Percentiles rank a stretch among this genome's conserved stretches.
These are phyloP conservation scores for Salix exigua DNA, from an alignment of 345 rosid species.

Conservation along the genomic window DNA sequence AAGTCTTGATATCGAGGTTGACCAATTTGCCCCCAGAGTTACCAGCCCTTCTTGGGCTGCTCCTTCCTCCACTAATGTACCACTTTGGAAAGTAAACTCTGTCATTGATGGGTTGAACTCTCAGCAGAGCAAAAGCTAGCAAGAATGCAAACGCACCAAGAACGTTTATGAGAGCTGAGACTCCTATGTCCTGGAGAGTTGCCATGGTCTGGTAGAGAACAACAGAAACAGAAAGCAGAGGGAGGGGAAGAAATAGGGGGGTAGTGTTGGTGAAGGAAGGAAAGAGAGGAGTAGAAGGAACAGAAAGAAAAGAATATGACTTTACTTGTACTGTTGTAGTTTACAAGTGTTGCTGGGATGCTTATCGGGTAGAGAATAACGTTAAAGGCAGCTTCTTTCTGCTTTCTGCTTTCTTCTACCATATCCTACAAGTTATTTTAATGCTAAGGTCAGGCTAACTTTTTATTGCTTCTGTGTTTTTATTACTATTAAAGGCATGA, in stretches of 20 bases:
- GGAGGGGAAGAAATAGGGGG: background rate
- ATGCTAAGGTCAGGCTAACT: background rate
- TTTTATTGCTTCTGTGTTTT: background rate
- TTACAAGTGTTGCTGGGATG: background rate
- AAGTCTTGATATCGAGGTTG: conserved; percentile 68
- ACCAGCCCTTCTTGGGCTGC: conserved; percentile 61
- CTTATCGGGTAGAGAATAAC: background rate
- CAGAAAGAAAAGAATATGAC: background rate
- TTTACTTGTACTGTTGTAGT: background rate
- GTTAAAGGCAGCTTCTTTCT: background rate
- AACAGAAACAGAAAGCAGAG: too few relatives aligned
- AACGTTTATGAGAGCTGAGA: conserved; percentile 77
- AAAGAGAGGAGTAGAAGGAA: background rate
- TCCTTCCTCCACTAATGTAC: conserved; percentile 63
- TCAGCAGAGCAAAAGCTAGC: conserved; percentile 80
- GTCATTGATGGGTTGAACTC: conserved; percentile 89
- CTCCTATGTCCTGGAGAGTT: conserved; percentile 77
- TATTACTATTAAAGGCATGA: too few relatives aligned
- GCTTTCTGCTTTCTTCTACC: background rate
- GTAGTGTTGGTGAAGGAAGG: background rate
- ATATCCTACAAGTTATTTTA: background rate
- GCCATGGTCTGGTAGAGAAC: conserved; percentile 60
- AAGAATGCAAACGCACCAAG: conserved; percentile 68
- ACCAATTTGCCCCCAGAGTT: conserved; percentile 71
- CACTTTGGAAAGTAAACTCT: conserved; percentile 90